phyloP scores from a whole-genome alignment of 306 rosid species.

The Inga laurina region DNA sequence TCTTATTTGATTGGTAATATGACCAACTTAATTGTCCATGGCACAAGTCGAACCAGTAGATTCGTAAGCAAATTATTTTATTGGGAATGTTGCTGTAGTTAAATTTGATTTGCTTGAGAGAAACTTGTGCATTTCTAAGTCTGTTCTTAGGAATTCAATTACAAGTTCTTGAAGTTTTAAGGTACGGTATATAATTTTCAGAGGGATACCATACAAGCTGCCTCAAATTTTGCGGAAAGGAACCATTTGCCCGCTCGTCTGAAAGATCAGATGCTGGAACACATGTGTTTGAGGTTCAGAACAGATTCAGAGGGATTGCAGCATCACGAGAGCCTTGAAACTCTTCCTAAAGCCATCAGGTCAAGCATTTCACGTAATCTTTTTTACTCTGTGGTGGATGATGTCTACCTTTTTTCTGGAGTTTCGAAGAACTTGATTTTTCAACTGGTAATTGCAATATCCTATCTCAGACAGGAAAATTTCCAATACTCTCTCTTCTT shows the following conservation, averaged over 20 bases:
- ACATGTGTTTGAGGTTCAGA: slow-evolving; percentile 85
- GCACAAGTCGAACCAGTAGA: slow-evolving; percentile 82
- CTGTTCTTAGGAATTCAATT: background rate
- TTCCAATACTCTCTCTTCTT: background rate
- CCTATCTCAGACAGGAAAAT: background rate
- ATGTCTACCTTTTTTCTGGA: slow-evolving; percentile 80
- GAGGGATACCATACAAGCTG: slow-evolving; percentile 97
- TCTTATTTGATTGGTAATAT: slow-evolving; percentile 96
- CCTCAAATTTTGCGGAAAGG: slow-evolving; percentile 90
- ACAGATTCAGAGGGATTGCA: slow-evolving; percentile 94
- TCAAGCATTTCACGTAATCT: slow-evolving; percentile 91
- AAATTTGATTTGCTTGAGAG: background rate
- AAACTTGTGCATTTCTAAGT: background rate
- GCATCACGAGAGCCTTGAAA: slow-evolving; percentile 91
- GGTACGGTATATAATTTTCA: slow-evolving; percentile 31
- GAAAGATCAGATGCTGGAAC: slow-evolving; percentile 97
- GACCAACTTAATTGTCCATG: slow-evolving; percentile 96
- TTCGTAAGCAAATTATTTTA: slow-evolving; percentile 67
- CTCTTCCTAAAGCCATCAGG: slow-evolving; percentile 93
- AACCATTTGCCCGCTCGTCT: slow-evolving; percentile 77
- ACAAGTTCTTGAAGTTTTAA: background rate
- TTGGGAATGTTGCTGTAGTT: background rate
- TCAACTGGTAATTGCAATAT: slow-evolving; percentile 70
- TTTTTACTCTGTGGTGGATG: slow-evolving; percentile 71
- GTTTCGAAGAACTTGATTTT: slow-evolving; percentile 88